phyloP scores from a whole-genome alignment of 2,329 filamentous ascomycete genomes.

The Fusarium avenaceum region DNA sequence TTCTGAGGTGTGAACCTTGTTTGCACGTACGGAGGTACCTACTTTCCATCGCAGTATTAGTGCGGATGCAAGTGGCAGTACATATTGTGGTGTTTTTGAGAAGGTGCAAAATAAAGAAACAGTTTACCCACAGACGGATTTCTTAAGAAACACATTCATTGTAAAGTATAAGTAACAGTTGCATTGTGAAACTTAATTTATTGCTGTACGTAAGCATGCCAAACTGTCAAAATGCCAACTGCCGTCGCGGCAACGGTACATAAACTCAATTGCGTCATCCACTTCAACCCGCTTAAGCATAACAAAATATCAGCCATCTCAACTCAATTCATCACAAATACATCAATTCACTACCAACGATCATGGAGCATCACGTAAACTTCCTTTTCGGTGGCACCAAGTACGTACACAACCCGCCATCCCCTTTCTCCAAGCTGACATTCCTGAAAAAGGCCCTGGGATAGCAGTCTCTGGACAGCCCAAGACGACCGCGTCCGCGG shows the following conservation, averaged over 20 bases:
- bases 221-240: conserved; percentile 8
- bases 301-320: conserved; percentile 2
- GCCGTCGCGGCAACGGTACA: conserved; percentile 19
- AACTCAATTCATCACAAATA: neutral
- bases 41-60: neutral
- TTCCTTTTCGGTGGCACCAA: conserved; percentile 59
- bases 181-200: conserved; percentile 10
- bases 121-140: no score
- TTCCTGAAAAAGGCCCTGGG: conserved; percentile 70
- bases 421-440: conserved; percentile 14
- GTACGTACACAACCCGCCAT: conserved; percentile 42
- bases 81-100: neutral
- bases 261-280: conserved; percentile 31
- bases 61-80: neutral
- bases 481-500: conserved; percentile 84
- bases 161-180: neutral
- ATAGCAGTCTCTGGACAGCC: conserved; percentile 71
- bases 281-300: conserved; percentile 5
- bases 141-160: accelerated
- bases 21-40: neutral
- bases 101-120: neutral
- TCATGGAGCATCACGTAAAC: conserved; percentile 43
- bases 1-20: conserved; percentile 44
- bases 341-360: neutral
- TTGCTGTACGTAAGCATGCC: conserved; percentile 26